Evolutionary conservation across 768 basidiomycete species (phyloP).

Genomic region (Auricularia auricula-judae): DNA sequence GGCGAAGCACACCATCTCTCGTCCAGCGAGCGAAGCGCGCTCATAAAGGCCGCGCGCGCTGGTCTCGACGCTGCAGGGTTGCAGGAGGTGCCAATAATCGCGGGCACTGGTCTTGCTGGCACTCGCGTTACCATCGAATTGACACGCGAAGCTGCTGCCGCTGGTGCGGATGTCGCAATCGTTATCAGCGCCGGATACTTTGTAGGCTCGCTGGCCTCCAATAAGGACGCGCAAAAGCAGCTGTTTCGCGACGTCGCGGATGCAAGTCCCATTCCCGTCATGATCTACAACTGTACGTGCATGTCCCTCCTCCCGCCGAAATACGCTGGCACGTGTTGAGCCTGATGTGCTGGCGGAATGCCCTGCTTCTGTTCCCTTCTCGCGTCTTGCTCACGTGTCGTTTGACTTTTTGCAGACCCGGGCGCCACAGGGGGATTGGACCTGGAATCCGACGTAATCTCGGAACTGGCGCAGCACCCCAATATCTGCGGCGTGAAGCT

Average conservation of each 20-base stretch:
- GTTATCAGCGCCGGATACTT: slow-evolving; percentile 85
- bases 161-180: slow-evolving; percentile 80
- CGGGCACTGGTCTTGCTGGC: slow-evolving; percentile 77
- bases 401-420: slow-evolving; percentile 42
- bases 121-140: slow-evolving; percentile 75
- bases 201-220: slow-evolving; percentile 49
- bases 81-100: slow-evolving; percentile 54
- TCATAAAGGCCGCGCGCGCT: slow-evolving; percentile 58
- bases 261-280: slow-evolving; percentile 76
- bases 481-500: slow-evolving; percentile 84
- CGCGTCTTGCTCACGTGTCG: background rate
- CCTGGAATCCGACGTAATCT: slow-evolving; percentile 79
- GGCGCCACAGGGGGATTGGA: slow-evolving; percentile 84
- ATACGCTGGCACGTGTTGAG: background rate
- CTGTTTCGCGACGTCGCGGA: slow-evolving; percentile 69
- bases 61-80: slow-evolving; percentile 61
- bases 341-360: background rate
- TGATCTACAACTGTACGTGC: slow-evolving; percentile 76
- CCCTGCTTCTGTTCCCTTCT: background rate
- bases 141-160: slow-evolving; percentile 62
- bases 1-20: slow-evolving; percentile 73
- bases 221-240: slow-evolving; percentile 59
- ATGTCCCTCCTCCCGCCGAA: background rate
- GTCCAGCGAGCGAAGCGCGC: slow-evolving; percentile 48
- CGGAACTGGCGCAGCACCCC: slow-evolving; percentile 62